A percentile compares a stretch with the other conserved stretches of the same genome.
Conservation (phyloP, 495 filamentous ascomycete genomes). For the Aspergillus ellipticus region DNA sequence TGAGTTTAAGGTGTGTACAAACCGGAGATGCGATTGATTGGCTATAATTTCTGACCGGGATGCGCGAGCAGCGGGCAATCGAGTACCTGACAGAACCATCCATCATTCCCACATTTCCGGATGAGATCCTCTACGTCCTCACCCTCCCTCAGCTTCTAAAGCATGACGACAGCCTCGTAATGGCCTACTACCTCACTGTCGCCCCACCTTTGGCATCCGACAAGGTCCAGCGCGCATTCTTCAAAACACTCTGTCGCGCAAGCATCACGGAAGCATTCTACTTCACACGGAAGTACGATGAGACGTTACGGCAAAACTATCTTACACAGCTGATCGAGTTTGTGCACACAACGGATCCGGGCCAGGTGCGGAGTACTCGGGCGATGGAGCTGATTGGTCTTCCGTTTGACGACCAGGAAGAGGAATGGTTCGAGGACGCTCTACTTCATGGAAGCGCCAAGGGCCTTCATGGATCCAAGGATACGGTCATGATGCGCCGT, state of each 20-base stretch:
- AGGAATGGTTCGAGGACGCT: conserved; percentile 66
- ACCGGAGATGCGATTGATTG: neutral
- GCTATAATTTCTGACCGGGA: neutral
- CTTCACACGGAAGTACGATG: conserved; percentile 63
- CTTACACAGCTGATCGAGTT: conserved; percentile 65
- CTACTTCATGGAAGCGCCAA: conserved; percentile 59
- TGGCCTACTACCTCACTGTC: conserved; percentile 73
- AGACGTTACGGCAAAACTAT: conserved; percentile 53
- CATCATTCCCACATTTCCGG: conserved; percentile 72
- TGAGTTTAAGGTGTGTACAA: conserved; percentile 55
- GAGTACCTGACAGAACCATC: conserved; percentile 72
- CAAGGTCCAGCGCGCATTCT: conserved; percentile 58
- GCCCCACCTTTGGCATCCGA: conserved; percentile 60
- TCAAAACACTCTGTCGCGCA: conserved; percentile 61
- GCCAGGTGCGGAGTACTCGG: conserved; percentile 46
- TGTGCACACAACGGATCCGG: conserved; percentile 47
- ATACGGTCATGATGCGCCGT: conserved; percentile 66
- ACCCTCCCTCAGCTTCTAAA: conserved; percentile 54
- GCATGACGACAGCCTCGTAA: conserved; percentile 59
- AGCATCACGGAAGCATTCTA: conserved; percentile 70
- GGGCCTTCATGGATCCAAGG: conserved; percentile 57
- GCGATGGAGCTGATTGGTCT: conserved; percentile 68
- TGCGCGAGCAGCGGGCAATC: conserved; percentile 54
- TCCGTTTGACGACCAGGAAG: conserved; percentile 64
- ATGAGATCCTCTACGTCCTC: conserved; percentile 72